These are phyloP conservation scores for Myriosclerotinia duriaeana DNA, from an alignment of 2,329 filamentous ascomycete genomes.

Conservation along the genomic window DNA sequence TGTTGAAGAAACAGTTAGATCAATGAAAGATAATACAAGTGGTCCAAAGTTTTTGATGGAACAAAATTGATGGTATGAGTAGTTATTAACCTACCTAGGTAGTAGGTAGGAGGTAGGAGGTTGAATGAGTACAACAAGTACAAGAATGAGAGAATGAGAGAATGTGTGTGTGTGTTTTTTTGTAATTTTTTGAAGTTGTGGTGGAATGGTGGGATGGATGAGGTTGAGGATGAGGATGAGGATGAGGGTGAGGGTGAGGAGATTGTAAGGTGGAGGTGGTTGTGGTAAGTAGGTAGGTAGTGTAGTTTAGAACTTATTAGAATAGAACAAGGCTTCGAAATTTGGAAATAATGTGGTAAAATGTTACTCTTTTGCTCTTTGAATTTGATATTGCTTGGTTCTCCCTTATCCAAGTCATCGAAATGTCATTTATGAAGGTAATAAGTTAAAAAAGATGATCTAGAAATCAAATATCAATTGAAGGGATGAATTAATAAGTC, in stretches of 20 bases:
- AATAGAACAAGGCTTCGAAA: too few relatives aligned
- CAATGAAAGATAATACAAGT: constrained; percentile 11
- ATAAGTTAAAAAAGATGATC: too few relatives aligned
- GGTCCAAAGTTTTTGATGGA: neutral
- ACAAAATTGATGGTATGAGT: neutral
- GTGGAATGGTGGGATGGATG: constrained; percentile 4
- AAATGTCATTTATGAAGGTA: too few relatives aligned
- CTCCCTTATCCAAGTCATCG: too few relatives aligned
- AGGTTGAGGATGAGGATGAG: neutral
- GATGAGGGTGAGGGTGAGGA: neutral
- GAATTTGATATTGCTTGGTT: too few relatives aligned
- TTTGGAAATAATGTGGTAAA: too few relatives aligned
- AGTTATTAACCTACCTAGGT: too few relatives aligned
- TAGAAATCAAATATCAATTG: too few relatives aligned
- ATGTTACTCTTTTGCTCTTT: too few relatives aligned
- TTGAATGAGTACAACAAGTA: constrained; percentile 8
- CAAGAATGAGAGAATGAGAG: neutral
- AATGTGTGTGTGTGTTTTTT: neutral
- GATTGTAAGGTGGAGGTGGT: constrained; percentile 13
- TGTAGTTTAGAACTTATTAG: too few relatives aligned
- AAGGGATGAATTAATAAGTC: too few relatives aligned
- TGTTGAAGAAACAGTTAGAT: constrained; percentile 9
- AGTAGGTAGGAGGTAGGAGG: neutral
- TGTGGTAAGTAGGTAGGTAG: neutral
- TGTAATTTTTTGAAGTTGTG: neutral